Base-by-base conservation (phyloP, 257 asterid species). In the Nicotiana paniculata region DNA sequence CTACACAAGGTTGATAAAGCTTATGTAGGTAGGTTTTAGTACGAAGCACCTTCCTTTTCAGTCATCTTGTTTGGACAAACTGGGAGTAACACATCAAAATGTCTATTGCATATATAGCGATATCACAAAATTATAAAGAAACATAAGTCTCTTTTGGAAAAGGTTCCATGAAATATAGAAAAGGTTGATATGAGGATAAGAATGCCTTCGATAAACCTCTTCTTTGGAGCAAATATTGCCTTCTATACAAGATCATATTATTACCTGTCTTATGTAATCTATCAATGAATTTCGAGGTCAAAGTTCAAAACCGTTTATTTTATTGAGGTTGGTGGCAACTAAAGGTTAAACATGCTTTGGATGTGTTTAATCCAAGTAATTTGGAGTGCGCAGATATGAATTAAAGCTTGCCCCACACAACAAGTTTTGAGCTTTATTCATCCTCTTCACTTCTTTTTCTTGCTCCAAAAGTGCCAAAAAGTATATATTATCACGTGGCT, bases 41-140 rank as follows among this genome's bases (percentile, higher is more conserved):
- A 72, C 21, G 37, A 72, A 11, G 35, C 26, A 70, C 55, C 78
- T 72, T 24, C 78, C 77, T 72, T 70, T 72, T 72, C 78, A 33
- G 21, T 46, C 59, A 11, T 21, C 59, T 72, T 18, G 6, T 12
- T 24, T 72, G 78, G 35, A 72, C 33, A 72, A 72, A 43, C 37
- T 21, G 59, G 59, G 8, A 72, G 35, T 21, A 24, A 16, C 57
- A 72, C 26, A 46, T 24, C 37, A 0, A 72, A 72, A 46, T 68
- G 54, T 35, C 76, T 33, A 68, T 21, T 72, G 59, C 12, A 46
- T 72, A 10, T 72, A 21, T 46, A 46, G 59, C 46, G 1, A 24
- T 70, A 43, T 28, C 37, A 46, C 13, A 46, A 10, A 12, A 46
- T 46, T 39, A 4, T n/a, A n/a, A 39, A 69, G 18, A 39, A 69